Evolutionary conservation across 2,329 filamentous ascomycete species (phyloP).

Genomic region (Talaromyces sp.): DNA sequence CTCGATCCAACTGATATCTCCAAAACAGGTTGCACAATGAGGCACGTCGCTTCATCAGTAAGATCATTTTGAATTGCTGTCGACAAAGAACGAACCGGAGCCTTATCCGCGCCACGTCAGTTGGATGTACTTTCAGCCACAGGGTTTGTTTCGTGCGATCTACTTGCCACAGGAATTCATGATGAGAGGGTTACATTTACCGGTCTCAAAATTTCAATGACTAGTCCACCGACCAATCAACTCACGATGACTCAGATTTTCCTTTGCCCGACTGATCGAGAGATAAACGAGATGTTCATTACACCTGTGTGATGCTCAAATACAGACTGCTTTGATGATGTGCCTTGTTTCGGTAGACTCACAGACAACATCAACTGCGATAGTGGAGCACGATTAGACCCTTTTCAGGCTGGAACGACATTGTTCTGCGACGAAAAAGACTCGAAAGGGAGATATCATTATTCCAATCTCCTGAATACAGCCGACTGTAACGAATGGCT

Average conservation of each 20-base stretch:
- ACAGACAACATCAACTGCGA: not conserved
- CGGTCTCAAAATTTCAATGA: not conserved
- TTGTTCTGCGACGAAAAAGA: not conserved
- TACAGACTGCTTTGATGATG: not conserved
- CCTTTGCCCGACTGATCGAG: not conserved
- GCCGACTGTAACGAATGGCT: not conserved
- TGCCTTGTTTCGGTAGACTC: not conserved
- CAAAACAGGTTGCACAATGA: not conserved
- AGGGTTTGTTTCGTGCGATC: not conserved
- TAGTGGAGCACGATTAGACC: not conserved
- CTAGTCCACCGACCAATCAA: not conserved
- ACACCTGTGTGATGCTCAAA: not conserved
- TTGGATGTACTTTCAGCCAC: not conserved
- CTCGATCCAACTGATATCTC: not conserved
- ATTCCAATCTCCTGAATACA: not conserved
- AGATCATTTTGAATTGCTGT: not conserved
- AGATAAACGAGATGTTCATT: not conserved
- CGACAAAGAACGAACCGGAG: not conserved
- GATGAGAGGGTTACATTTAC: not conserved
- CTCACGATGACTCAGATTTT: not conserved
- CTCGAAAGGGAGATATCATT: not conserved
- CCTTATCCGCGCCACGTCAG: too few relatives aligned
- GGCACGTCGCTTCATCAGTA: too few relatives aligned
- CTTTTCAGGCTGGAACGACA: not conserved
- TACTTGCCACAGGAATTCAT: not conserved